Conservation (phyloP, 495 filamentous ascomycete species). For the Hypoxylon crocopeplum region DNA sequence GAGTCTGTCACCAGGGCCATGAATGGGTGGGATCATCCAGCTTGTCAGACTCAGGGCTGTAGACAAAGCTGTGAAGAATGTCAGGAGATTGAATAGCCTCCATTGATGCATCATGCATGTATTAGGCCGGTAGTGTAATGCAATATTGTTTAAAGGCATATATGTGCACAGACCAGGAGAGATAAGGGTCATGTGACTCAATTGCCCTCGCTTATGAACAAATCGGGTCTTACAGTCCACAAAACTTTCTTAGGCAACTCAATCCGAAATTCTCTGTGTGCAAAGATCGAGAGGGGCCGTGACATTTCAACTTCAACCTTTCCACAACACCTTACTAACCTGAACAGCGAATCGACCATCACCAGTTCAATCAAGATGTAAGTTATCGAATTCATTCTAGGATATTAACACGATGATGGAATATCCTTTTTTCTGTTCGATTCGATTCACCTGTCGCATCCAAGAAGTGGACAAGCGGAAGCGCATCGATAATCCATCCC, state of each 20-base stretch:
- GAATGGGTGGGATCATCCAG: too few relatives aligned
- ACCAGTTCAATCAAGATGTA: slow-evolving; percentile 45
- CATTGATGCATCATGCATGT: not conserved
- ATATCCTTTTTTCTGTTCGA: not conserved
- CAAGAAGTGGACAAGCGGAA: too few relatives aligned
- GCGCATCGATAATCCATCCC: not conserved
- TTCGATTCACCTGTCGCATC: too few relatives aligned
- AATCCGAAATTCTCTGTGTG: slow-evolving; percentile 36
- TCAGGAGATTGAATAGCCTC: too few relatives aligned
- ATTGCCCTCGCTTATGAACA: slow-evolving; percentile 42
- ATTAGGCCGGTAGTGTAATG: not conserved
- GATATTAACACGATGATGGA: too few relatives aligned
- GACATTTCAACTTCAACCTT: slow-evolving; percentile 36
- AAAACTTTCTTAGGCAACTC: slow-evolving; percentile 24
- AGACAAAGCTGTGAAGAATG: too few relatives aligned
- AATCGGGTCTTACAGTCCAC: slow-evolving; percentile 40
- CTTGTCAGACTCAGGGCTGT: too few relatives aligned
- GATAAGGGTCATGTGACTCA: slow-evolving; percentile 37
- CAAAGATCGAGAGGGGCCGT: slow-evolving; percentile 31
- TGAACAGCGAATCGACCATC: slow-evolving; percentile 42
- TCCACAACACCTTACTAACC: slow-evolving; percentile 40
- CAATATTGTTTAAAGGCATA: not conserved
- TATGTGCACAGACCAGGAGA: slow-evolving; percentile 2
- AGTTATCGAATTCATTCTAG: too few relatives aligned
- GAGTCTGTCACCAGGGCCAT: too few relatives aligned